Evolutionary conservation across 2,329 filamentous ascomycete genomes (phyloP), one percentile per base, ranked within the genome.

Genomic region (Diplodia seriata): DNA sequence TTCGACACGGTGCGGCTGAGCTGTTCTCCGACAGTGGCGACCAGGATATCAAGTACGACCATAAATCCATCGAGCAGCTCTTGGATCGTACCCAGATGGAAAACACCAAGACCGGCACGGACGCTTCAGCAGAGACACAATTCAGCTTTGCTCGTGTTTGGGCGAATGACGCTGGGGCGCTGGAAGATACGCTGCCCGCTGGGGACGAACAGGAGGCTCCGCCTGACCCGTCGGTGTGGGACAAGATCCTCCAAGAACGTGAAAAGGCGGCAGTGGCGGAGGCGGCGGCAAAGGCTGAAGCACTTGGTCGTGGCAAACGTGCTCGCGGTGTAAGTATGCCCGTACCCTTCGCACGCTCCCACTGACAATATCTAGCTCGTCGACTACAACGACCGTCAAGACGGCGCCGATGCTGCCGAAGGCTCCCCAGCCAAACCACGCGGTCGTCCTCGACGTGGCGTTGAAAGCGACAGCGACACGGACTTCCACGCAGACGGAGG

Each of bases 141-240:
- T 99, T 97, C 77, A 92, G 91, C 4, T 92, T 95, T 78, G 94
- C 94, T 49, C 88, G 92, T 54, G 90, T 99, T 1, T 99, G 95
- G 95, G 91, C 90, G 4, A 96, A 97, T 73, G 91, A 96, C 43
- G 87, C 88, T 71, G 87, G 86, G 8, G 82, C 84, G 0, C 83
- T 97, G 6, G 85, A 89, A 59, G 89, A 91, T 20, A 85, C 87
- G 29, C 76, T 91, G 26, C 83, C 84, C 29, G 80, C 82, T 6
- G 81, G 84, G 2, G 82, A 86, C 8, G 81, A 84, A 2, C 82
- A 86, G 31, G 82, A 85, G 5, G 77, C 83, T 8, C 82, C 84
- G 0, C 83, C 89, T 11, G 89, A 89, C 73, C 85, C 87, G 15
- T 89, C 88, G 43, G 87, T 96, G 0, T 99, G 96, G 96, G 93